Conservation (phyloP, 2,329 filamentous ascomycete genomes). For the Fusarium sp. region DNA sequence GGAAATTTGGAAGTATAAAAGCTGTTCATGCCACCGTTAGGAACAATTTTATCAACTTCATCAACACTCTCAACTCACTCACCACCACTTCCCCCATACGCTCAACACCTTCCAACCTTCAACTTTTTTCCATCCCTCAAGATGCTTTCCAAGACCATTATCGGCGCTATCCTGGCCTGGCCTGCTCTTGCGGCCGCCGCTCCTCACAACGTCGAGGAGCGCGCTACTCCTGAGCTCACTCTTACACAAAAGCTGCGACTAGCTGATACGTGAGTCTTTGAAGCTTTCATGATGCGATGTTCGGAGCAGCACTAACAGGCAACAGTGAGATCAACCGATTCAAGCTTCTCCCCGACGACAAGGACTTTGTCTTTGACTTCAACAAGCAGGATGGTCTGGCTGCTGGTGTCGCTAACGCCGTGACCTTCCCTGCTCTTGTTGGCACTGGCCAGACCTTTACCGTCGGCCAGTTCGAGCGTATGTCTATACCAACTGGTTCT, state of each 20-base stretch:
- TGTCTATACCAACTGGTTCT: slow-evolving; percentile 1
- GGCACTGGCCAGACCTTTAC: slow-evolving; percentile 63
- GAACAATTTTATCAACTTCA: neutral
- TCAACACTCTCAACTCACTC: neutral
- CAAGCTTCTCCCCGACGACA: slow-evolving; percentile 57
- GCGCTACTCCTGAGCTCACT: slow-evolving; percentile 39
- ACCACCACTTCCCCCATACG: neutral
- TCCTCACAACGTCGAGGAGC: slow-evolving; percentile 19
- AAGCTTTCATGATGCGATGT: neutral
- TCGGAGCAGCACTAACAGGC: neutral
- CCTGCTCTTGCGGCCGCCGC: slow-evolving; percentile 48
- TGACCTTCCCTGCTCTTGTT: slow-evolving; percentile 68
- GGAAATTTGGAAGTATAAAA: neutral
- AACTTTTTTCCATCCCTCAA: neutral
- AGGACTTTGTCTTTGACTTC: slow-evolving; percentile 64
- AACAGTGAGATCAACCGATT: slow-evolving; percentile 56
- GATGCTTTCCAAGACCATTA: slow-evolving; percentile 17
- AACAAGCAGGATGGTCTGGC: slow-evolving; percentile 36
- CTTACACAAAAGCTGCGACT: slow-evolving; percentile 53
- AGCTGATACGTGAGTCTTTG: slow-evolving; percentile 51
- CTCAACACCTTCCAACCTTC: neutral
- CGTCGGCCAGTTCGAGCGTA: slow-evolving; percentile 59
- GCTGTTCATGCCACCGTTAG: neutral
- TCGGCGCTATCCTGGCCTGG: slow-evolving; percentile 52
- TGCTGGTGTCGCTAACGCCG: slow-evolving; percentile 63